A percentile compares a stretch with the other conserved stretches of the same genome.
phyloP scores from a whole-genome alignment of 345 rosid species.

The Ricinus communis region DNA sequence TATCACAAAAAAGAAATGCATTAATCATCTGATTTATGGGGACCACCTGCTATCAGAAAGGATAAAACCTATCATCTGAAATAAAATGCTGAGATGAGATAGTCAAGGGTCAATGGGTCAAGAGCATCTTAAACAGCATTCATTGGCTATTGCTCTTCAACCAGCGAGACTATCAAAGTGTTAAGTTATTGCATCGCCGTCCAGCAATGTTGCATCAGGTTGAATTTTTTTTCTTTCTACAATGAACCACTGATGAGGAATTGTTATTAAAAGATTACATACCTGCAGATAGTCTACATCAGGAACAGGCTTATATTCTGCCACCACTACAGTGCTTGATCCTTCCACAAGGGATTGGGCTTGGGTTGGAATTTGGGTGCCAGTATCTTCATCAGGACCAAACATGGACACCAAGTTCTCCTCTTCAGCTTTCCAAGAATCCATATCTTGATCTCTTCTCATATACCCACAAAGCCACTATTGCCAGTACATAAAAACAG shows the following conservation, averaged over 20 bases:
- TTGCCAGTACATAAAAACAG: constrained; percentile 64
- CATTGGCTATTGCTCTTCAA: background rate
- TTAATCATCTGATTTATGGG: background rate
- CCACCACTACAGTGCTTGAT: constrained; percentile 55
- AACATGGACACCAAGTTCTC: constrained; percentile 43
- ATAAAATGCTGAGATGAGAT: background rate
- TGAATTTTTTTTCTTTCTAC: background rate
- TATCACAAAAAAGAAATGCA: background rate
- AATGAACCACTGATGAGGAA: background rate
- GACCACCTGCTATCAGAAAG: background rate
- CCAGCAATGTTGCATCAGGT: background rate
- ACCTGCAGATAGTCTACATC: constrained; percentile 98
- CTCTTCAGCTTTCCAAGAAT: constrained; percentile 40
- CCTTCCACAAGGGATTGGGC: constrained; percentile 82
- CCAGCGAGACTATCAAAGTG: background rate
- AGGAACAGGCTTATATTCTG: constrained; percentile 65
- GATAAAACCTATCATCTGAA: background rate
- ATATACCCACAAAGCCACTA: constrained; percentile 73
- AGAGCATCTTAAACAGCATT: background rate
- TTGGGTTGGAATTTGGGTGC: constrained; percentile 65
- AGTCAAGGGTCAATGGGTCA: background rate
- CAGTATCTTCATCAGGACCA: constrained; percentile 63
- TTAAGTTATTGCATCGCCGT: no score
- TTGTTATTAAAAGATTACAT: constrained; percentile 7
- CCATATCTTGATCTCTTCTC: constrained; percentile 49